Evolutionary conservation across 768 basidiomycete genomes (phyloP).

Genomic region (Saitozyma sp.): DNA sequence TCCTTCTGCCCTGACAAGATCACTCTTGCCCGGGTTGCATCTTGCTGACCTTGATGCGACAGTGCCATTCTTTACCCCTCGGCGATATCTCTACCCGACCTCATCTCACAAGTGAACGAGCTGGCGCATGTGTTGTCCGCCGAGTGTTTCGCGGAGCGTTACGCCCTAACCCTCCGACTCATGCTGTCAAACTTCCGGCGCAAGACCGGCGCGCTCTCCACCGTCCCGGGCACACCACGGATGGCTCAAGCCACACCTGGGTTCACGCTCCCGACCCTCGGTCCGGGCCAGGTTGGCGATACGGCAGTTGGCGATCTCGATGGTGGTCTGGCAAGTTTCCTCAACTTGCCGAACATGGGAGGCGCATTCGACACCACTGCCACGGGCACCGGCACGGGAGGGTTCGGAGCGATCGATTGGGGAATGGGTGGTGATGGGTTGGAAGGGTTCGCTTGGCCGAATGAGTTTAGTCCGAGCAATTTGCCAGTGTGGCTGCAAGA

Average conservation of each 20-base stretch:
- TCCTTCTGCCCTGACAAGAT: neutral
- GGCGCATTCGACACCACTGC: neutral
- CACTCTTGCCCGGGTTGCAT: no score
- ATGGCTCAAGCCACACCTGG: slow-evolving; percentile 1
- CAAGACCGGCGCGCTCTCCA: slow-evolving; percentile 68
- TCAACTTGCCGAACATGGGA: slow-evolving; percentile 25
- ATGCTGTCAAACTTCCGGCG: slow-evolving; percentile 90
- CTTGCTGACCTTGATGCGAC: neutral
- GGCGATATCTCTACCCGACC: slow-evolving; percentile 73
- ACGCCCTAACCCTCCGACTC: slow-evolving; percentile 84
- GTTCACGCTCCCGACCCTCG: slow-evolving; percentile 13
- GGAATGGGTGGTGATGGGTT: slow-evolving; percentile 69
- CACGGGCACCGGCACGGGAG: slow-evolving; percentile 7
- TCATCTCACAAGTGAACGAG: slow-evolving; percentile 83
- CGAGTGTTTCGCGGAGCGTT: slow-evolving; percentile 90
- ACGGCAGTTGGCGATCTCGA: slow-evolving; percentile 18
- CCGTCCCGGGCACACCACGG: slow-evolving; percentile 44
- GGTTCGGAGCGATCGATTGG: slow-evolving; percentile 15
- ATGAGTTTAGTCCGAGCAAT: slow-evolving; percentile 68
- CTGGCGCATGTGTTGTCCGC: slow-evolving; percentile 77
- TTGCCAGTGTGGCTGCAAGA: slow-evolving; percentile 93
- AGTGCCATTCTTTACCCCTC: slow-evolving; percentile 80
- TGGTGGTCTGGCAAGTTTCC: slow-evolving; percentile 41
- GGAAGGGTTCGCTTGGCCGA: slow-evolving; percentile 69
- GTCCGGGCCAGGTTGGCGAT: slow-evolving; percentile 1